A percentile compares a stretch with the other conserved stretches of the same genome.
Conservation (phyloP, 768 basidiomycete genomes). For the Macrolepiota dolichaula region DNA sequence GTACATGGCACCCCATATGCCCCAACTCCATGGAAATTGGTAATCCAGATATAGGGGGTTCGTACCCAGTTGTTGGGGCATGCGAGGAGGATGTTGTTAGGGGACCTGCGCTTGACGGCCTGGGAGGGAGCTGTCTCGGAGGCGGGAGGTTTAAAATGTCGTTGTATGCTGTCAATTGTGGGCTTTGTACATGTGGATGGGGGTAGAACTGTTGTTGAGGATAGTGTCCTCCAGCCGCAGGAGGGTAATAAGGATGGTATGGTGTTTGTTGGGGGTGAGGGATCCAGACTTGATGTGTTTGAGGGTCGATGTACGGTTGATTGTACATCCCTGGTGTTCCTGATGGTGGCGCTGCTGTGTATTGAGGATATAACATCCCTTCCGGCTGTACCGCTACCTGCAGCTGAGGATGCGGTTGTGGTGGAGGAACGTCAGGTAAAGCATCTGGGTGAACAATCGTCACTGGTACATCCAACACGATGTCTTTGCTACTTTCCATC, state of each 20-base stretch:
- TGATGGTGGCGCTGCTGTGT: not conserved
- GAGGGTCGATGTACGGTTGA: constrained; percentile 25
- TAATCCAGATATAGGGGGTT: constrained; percentile 28
- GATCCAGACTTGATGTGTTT: constrained; percentile 46
- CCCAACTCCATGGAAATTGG: constrained; percentile 17
- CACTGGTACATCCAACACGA: constrained; percentile 61
- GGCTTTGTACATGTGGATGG: not conserved
- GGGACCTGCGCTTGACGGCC: constrained; percentile 50
- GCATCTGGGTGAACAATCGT: constrained; percentile 63
- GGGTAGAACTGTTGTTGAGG: not conserved
- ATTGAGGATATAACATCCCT: constrained; percentile 5
- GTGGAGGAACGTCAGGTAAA: constrained; percentile 31
- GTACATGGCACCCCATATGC: not conserved
- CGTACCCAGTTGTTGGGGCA: not conserved
- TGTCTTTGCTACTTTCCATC: constrained; percentile 56
- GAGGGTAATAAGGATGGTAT: not conserved
- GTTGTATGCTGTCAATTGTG: not conserved
- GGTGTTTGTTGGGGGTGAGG: constrained; percentile 30
- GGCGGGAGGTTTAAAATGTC: not conserved
- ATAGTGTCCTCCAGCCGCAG: not conserved
- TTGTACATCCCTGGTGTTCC: constrained; percentile 14
- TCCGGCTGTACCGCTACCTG: not conserved
- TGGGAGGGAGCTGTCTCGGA: constrained; percentile 18
- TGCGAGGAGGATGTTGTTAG: not conserved
- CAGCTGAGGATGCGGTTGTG: not conserved